A percentile compares a stretch with the other conserved stretches of the same genome.
These are phyloP conservation scores for Zalerion maritima DNA, from an alignment of 495 filamentous ascomycete species.

Conservation along the genomic window DNA sequence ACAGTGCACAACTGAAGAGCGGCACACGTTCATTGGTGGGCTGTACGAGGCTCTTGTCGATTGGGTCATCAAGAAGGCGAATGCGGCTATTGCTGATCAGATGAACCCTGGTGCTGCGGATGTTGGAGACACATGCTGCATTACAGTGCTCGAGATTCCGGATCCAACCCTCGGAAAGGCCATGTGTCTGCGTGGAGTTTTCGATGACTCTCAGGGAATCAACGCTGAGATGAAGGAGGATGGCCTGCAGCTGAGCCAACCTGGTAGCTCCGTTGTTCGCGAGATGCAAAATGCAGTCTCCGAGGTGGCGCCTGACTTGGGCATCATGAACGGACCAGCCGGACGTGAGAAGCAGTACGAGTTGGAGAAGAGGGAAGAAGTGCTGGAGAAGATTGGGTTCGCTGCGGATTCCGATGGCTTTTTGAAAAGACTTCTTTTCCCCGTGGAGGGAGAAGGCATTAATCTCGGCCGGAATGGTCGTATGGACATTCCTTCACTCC, in stretches of 20 bases:
- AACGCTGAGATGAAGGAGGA: conserved; percentile 96
- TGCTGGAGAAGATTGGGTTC: conserved; percentile 72
- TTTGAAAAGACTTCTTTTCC: conserved; percentile 68
- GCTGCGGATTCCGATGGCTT: conserved; percentile 76
- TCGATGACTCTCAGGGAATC: conserved; percentile 84
- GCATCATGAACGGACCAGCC: conserved; percentile 49
- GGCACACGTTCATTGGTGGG: conserved; percentile 65
- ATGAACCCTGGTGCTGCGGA: conserved; percentile 47
- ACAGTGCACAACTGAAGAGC: conserved; percentile 69
- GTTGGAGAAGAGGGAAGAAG: conserved; percentile 62
- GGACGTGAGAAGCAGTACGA: conserved; percentile 62
- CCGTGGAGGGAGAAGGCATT: conserved; percentile 59
- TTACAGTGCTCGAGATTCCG: conserved; percentile 80
- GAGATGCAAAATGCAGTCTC: conserved; percentile 74
- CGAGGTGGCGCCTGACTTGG: conserved; percentile 69
- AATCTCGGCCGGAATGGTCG: conserved; percentile 57
- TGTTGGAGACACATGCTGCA: conserved; percentile 67
- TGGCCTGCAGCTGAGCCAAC: conserved; percentile 54
- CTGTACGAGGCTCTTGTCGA: conserved; percentile 92
- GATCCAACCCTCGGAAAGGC: conserved; percentile 70
- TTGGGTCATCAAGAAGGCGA: conserved; percentile 81
- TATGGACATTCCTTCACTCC: conserved; percentile 50
- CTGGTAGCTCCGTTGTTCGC: conserved; percentile 61
- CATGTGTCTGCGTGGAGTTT: conserved; percentile 69
- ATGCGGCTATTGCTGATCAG: conserved; percentile 71